These are phyloP conservation scores for Annulohypoxylon stygium DNA, from an alignment of 495 filamentous ascomycete species.

Conservation along the genomic window DNA sequence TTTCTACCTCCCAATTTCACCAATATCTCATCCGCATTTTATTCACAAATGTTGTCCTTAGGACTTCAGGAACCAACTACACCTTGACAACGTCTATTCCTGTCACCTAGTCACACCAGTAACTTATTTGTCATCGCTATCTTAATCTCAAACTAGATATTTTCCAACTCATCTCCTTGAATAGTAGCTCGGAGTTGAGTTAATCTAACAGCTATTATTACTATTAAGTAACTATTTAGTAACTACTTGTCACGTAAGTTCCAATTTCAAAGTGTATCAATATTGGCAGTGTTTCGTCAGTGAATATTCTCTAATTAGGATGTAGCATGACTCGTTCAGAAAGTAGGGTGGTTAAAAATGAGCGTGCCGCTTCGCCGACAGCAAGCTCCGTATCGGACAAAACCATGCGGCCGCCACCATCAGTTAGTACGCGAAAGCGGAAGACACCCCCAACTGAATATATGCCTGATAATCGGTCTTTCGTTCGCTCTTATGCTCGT, in stretches of 20 bases:
- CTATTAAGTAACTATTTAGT: not conserved
- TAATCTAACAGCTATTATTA: not conserved
- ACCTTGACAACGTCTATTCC: too few species aligned
- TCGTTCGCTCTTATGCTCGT: constrained; percentile 49
- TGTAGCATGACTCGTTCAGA: constrained; percentile 6
- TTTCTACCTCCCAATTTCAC: not conserved
- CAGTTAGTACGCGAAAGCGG: constrained; percentile 22
- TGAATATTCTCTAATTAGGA: not conserved
- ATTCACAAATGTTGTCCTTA: not conserved
- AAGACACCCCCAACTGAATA: constrained; percentile 30
- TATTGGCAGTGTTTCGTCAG: not conserved
- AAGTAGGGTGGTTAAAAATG: constrained; percentile 22
- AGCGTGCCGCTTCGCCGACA: constrained; percentile 29
- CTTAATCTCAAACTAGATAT: not conserved
- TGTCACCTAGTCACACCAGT: not conserved
- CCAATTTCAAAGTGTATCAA: not conserved
- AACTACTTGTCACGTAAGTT: constrained; percentile 5
- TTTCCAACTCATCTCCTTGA: not conserved
- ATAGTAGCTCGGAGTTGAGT: not conserved
- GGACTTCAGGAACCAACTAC: not conserved
- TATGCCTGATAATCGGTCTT: constrained; percentile 34
- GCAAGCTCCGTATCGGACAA: constrained; percentile 31
- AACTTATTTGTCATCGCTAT: not conserved
- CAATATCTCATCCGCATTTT: not conserved
- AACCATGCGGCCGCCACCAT: constrained; percentile 44